Base-by-base conservation (phyloP, 2,329 filamentous ascomycete species). In the Myrmaecium sp. region DNA sequence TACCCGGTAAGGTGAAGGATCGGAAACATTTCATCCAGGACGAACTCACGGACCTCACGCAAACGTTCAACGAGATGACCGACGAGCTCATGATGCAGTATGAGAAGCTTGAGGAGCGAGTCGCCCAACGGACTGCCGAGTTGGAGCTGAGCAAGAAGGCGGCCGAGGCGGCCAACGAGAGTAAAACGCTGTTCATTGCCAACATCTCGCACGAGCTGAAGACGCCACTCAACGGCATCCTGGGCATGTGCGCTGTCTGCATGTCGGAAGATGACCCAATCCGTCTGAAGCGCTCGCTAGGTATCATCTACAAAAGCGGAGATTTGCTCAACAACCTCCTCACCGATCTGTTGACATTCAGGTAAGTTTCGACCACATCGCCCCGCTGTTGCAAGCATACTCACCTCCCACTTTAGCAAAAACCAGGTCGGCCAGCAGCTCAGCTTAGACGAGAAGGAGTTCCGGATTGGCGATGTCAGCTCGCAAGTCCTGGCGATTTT, bases 171-270 rank as follows among this genome's bases (percentile, higher is more conserved):
- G 84, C 84, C 3, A 94, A 93, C 41, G 80, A 93, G 53, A 91
- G 81, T 61, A 98, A 98, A 56, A 95, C 89, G 0, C 62, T 95
- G 6, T 95, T 95, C 55, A 91, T 98, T 35, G 89, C 89, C 11
- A 95, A 95, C 41, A 93, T 95, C 26, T 73, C 66, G 2, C 72
- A 77, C 38, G 72, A 95, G 49, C 62, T 98, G 18, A 91, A 93
- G 46, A 98, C 89, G 1, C 89, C 89, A 0, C 63, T 95, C 30
- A 95, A 95, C 44, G 89, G 86, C 8, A 94, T 95, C 25, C 62
- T 98, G 41, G 89, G 89, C 32, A 89, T 94, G 76, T 84, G 77
- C 38, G 78, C 82, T 0, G 77, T 93, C 1, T 89, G 81, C 50
- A 89, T 93, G 81, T 78, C 83, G 36, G 83, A 93, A 47, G 74